These are phyloP conservation scores for Discostella pseudostelligera DNA, from an alignment of 108 stramenopile genomes.

Conservation along the genomic window DNA sequence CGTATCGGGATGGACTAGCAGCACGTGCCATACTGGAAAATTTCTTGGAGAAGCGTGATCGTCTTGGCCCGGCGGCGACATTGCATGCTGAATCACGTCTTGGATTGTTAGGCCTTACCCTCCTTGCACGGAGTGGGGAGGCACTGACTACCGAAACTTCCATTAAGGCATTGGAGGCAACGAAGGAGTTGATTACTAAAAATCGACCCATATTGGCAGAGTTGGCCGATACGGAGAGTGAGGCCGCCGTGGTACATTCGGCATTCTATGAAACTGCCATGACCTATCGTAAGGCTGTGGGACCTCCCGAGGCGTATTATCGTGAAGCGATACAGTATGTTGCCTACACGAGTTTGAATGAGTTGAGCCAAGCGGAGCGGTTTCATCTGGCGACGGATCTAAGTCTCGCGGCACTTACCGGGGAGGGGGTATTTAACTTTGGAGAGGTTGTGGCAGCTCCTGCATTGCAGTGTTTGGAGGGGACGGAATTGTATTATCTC, in stretches of 20 bases:
- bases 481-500: constrained; percentile 68
- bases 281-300: constrained; percentile 92
- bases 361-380: constrained; percentile 32
- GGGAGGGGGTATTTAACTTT: constrained; percentile 96
- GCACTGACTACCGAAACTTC: constrained; percentile 36
- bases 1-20: constrained; percentile 41
- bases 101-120: constrained; percentile 51
- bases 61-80: constrained; percentile 57
- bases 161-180: constrained; percentile 38
- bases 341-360: constrained; percentile 59
- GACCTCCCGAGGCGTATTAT: constrained; percentile 95
- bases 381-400: constrained; percentile 86
- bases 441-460: constrained; percentile 94
- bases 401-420: constrained; percentile 93
- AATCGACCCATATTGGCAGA: constrained; percentile 62
- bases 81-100: constrained; percentile 74
- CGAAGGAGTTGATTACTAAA: constrained; percentile 55
- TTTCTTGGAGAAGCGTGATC: constrained; percentile 36
- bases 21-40: constrained; percentile 52
- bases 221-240: constrained; percentile 44
- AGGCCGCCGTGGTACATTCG: constrained; percentile 81
- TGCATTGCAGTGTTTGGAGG: constrained; percentile 64
- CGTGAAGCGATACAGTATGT: constrained; percentile 86
- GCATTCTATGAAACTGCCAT: constrained; percentile 88
- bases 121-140: constrained; percentile 31